Conservation (phyloP, 1,139 yeast species). For the Protomyces arabidopsidicola region DNA sequence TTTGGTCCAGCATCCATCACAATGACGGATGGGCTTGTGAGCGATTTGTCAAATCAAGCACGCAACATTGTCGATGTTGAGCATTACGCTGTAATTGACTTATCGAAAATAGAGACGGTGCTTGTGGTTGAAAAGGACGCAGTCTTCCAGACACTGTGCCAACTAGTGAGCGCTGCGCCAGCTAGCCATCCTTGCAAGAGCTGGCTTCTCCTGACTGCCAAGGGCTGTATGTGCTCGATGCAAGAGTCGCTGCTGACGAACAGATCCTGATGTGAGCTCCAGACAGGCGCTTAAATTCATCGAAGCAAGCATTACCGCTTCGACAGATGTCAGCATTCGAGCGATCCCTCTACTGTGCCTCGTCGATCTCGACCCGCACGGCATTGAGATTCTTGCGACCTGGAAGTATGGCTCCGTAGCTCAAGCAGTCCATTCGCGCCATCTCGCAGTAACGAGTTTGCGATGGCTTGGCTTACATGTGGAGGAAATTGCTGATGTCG, state of each 20-base stretch:
- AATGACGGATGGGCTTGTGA: conserved; percentile 30
- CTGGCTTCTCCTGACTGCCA: conserved; percentile 31
- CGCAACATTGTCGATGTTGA: conserved; percentile 22
- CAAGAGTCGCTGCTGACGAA: conserved; percentile 39
- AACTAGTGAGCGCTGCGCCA: conserved; percentile 25
- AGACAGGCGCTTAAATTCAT: conserved; percentile 53
- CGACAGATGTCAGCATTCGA: conserved; percentile 35
- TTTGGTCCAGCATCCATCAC: conserved; percentile 43
- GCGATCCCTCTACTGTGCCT: conserved; percentile 49
- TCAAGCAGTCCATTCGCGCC: conserved; percentile 32
- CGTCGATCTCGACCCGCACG: conserved; percentile 66
- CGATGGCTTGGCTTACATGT: conserved; percentile 39
- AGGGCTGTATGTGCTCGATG: background rate
- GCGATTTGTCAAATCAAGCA: conserved; percentile 33
- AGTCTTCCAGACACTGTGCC: conserved; percentile 35
- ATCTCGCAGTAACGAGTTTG: conserved; percentile 32
- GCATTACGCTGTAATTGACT: background rate
- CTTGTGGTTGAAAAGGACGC: conserved; percentile 64
- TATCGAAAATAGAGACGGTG: conserved; percentile 38
- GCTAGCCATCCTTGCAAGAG: conserved; percentile 5
- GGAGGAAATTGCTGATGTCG: conserved; percentile 17
- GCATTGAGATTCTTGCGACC: conserved; percentile 54
- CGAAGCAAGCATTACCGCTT: conserved; percentile 1
- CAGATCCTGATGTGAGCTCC: conserved; percentile 67
- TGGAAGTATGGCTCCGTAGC: conserved; percentile 40